These are phyloP conservation scores for Cladophialophora bantiana DNA, from an alignment of 2,329 filamentous ascomycete species.

Conservation along the genomic window DNA sequence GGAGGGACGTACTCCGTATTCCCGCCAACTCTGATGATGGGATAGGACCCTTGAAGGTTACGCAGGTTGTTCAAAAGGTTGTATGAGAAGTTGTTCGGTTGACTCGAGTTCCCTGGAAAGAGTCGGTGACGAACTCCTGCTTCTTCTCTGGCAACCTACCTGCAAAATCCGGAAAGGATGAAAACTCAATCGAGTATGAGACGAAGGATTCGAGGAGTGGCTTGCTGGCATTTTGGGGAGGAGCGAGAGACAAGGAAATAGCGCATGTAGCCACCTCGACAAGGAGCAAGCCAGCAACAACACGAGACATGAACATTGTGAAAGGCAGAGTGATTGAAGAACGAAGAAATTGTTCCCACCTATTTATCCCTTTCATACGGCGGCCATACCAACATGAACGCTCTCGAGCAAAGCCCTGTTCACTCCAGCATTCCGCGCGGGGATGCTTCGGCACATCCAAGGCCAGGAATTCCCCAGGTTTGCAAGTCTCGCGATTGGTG, in stretches of 20 bases:
- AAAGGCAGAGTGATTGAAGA: not conserved
- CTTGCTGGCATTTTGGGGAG: constrained; percentile 32
- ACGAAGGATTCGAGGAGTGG: constrained; percentile 54
- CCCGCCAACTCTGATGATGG: constrained; percentile 69
- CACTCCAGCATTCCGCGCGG: constrained; percentile 20
- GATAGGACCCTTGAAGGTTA: constrained; percentile 62
- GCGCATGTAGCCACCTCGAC: constrained; percentile 15
- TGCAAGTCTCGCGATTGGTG: constrained; percentile 15
- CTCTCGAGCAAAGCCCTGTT: not conserved
- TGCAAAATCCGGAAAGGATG: constrained; percentile 61
- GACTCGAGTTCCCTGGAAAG: constrained; percentile 55
- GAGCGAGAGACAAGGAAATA: constrained; percentile 24
- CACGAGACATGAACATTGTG: constrained; percentile 11
- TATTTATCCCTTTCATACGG: constrained; percentile 1
- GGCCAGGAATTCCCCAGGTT: constrained; percentile 8
- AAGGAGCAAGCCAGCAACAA: constrained; percentile 11
- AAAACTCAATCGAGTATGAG: constrained; percentile 61
- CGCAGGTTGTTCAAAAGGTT: constrained; percentile 66
- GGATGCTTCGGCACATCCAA: constrained; percentile 1
- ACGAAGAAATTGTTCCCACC: not conserved
- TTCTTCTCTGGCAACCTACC: constrained; percentile 43
- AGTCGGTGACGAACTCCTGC: constrained; percentile 40
- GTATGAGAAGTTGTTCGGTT: constrained; percentile 67
- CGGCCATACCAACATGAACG: not conserved
- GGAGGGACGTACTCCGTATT: constrained; percentile 61